Base-by-base conservation (phyloP, 192 early-diverging fungal genomes). In the Podila verticillata region DNA sequence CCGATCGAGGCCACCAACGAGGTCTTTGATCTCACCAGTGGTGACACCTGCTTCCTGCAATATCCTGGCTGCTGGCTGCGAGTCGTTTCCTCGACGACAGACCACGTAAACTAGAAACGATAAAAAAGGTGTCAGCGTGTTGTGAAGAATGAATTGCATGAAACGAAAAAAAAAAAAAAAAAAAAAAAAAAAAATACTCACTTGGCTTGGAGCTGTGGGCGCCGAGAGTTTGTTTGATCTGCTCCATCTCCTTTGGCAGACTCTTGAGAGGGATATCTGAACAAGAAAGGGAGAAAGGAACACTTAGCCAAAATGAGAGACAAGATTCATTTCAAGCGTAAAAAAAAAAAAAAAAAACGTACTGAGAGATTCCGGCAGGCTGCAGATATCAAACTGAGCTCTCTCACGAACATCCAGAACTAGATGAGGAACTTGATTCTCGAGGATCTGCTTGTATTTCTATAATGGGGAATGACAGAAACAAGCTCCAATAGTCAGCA, bases 341-440 rank as follows among this genome's bases (percentile, higher is more conserved):
- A n/a, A 35, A 28, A 15, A 6, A 20, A 13, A 49, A 57, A 48
- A 30, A 9, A 29, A 6, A 24, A 34, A 66, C 82, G 34, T 89
- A 84, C 92, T 91, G 1, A 93, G 35, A 0, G 94, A 88, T 34
- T 86, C 78, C 5, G 91, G 90, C 31, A 99, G 81, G 7, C 82
- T 68, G 66, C 95, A 96, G 56, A 98, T 97, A 29, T 92, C 87
- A 83, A 89, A 97, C 74, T 97, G 92, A 8, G 93, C 85, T 47
- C 80, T 84, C n/a, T 93, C 92, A 66, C 98, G 92, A 4, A 97
- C 96, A 82, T 99, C 98, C 48, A 99, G 75, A 35, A 99, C 75
- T 19, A 98, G 36, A 74, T 96, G 93, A 4, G 89, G 83, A n/a
- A 30, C 60, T 0, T 74, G 61, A 13, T 61, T 24, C 7, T 79